Percentiles rank a stretch among this genome's conserved stretches.
phyloP scores from a whole-genome alignment of 1,284 basidiomycete genomes.

The Moniliophthora roreri region DNA sequence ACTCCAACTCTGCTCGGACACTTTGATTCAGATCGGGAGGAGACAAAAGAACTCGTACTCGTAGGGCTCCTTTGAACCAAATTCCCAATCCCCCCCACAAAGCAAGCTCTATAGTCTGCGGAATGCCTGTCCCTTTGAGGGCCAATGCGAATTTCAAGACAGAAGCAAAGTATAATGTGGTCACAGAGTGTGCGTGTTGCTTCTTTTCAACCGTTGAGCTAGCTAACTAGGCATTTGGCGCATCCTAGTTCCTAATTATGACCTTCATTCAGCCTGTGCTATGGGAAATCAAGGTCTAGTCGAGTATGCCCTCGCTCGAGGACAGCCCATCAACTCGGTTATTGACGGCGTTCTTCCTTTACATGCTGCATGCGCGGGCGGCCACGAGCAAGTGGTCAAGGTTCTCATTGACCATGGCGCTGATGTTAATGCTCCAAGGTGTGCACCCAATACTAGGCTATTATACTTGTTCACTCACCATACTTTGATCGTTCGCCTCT shows the following conservation, averaged over 20 bases:
- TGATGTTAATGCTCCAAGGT: conserved; percentile 90
- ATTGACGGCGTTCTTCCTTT: conserved; percentile 90
- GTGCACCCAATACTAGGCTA: conserved; percentile 19
- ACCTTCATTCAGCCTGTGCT: conserved; percentile 86
- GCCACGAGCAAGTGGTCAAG: conserved; percentile 81
- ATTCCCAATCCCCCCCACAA: conserved; percentile 10
- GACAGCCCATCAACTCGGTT: conserved; percentile 91
- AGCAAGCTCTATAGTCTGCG: conserved; percentile 2
- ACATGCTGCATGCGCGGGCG: conserved; percentile 88
- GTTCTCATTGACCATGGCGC: conserved; percentile 88
- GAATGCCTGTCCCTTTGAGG: conserved; percentile 39
- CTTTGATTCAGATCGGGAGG: conserved; percentile 2
- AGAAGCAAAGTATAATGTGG: conserved; percentile 76
- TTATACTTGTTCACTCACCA: conserved; percentile 12
- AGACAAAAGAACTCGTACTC: conserved; percentile 7
- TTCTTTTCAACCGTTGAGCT: neutral
- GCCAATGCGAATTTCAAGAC: conserved; percentile 42
- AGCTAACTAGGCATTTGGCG: conserved; percentile 5
- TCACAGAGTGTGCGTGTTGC: conserved; percentile 65
- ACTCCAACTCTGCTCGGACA: neutral
- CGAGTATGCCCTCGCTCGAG: conserved; percentile 86
- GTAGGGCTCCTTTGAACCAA: conserved; percentile 2
- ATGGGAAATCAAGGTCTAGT: conserved; percentile 87
- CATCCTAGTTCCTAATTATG: conserved; percentile 76
- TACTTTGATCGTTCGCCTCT: conserved; percentile 8